These are phyloP conservation scores for Nicotiana tabacum DNA, from an alignment of 257 asterid species.

Conservation along the genomic window DNA sequence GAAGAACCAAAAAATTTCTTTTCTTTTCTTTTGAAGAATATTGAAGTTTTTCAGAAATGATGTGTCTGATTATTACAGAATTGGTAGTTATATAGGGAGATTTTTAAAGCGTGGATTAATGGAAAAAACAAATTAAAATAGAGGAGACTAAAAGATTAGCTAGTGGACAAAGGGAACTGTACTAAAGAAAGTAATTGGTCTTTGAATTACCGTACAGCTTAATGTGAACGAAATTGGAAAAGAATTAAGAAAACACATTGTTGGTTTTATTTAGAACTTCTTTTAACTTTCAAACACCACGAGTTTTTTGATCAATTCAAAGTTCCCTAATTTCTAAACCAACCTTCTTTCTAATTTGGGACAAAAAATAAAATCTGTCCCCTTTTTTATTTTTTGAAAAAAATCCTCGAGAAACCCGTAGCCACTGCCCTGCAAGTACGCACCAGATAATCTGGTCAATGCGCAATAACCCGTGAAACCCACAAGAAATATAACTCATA, in stretches of 20 bases:
- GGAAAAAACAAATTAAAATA: not conserved
- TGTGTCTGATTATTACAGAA: not conserved
- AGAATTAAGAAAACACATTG: not conserved
- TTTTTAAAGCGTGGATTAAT: not conserved
- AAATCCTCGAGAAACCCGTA: no score
- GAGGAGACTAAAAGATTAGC: not conserved
- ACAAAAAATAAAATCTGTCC: not conserved
- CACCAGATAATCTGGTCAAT: no score
- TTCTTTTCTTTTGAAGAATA: not conserved
- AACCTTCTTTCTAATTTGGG: not conserved
- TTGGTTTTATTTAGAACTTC: not conserved
- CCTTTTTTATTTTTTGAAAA: no score
- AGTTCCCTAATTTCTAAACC: not conserved
- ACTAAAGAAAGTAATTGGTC: not conserved
- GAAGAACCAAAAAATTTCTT: not conserved
- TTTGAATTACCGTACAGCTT: not conserved
- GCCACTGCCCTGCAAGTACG: no score
- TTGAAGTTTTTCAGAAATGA: not conserved
- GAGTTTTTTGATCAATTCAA: not conserved
- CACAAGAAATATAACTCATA: no score
- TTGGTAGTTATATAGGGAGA: not conserved
- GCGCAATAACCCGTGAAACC: no score
- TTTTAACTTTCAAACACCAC: not conserved
- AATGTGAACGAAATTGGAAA: not conserved
- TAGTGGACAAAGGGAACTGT: conserved; percentile 4